phyloP scores from a whole-genome alignment of 345 rosid genomes.

The Nephelium lappaceum region DNA sequence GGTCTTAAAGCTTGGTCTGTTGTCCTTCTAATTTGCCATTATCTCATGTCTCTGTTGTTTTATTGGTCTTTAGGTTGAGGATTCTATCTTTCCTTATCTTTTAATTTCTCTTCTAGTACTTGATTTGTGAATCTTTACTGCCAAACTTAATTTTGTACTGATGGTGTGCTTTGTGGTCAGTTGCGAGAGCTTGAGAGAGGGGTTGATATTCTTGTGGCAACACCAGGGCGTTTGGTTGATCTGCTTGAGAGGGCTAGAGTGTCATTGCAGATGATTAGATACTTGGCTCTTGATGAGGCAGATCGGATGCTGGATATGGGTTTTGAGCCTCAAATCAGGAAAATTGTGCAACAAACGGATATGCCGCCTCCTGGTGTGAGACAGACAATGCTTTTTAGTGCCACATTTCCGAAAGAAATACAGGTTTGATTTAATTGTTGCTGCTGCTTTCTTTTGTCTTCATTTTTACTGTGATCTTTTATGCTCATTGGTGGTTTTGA shows the following conservation, averaged over 20 bases:
- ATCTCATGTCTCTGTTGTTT: neutral
- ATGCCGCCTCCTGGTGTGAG: conserved; percentile 92
- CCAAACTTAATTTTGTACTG: neutral
- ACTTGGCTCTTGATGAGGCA: conserved; percentile 94
- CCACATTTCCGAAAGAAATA: conserved; percentile 97
- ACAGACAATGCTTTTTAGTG: conserved; percentile 96
- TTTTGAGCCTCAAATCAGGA: conserved; percentile 98
- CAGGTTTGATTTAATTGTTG: conserved; percentile 55
- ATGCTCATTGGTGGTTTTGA: neutral
- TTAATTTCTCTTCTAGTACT: neutral
- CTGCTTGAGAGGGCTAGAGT: conserved; percentile 96
- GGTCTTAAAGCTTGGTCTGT: neutral
- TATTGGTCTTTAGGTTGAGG: neutral
- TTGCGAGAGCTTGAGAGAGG: conserved; percentile 95
- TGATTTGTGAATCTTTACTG: neutral
- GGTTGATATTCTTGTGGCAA: conserved; percentile 97
- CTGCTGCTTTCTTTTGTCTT: neutral
- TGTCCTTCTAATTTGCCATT: neutral
- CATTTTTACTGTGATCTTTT: neutral
- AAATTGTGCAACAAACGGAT: conserved; percentile 94
- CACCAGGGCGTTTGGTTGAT: conserved; percentile 98
- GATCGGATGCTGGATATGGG: conserved; percentile 99
- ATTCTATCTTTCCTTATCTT: neutral
- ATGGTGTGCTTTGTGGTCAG: conserved; percentile 47
- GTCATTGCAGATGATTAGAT: conserved; percentile 85